Evolutionary conservation across 495 filamentous ascomycete species (phyloP).

Genomic region (Penicillium paxilli): DNA sequence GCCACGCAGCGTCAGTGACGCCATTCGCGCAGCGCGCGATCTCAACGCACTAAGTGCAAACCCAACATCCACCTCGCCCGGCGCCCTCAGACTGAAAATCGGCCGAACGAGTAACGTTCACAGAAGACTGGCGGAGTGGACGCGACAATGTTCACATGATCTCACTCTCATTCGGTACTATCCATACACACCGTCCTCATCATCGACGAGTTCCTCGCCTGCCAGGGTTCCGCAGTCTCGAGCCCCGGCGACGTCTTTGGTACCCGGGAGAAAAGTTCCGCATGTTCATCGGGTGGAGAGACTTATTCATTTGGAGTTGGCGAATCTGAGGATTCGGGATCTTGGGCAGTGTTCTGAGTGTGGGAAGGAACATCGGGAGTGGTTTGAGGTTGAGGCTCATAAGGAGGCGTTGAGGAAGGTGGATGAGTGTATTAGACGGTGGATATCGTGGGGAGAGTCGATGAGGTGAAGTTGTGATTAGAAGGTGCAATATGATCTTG

Average conservation of each 20-base stretch:
- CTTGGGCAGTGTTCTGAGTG: conserved; percentile 73
- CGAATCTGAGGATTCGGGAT: conserved; percentile 64
- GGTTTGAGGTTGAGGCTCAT: conserved; percentile 87
- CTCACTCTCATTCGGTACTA: conserved; percentile 88
- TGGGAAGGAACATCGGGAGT: conserved; percentile 87
- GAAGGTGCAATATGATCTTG: too few relatives aligned
- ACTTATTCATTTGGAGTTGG: conserved; percentile 87
- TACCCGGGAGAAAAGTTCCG: conserved; percentile 68
- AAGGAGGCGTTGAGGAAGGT: conserved; percentile 69
- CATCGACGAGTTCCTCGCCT: conserved; percentile 27
- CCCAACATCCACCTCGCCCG: conserved; percentile 26
- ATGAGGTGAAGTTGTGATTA: background rate
- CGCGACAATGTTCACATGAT: conserved; percentile 85
- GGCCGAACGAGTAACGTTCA: conserved; percentile 90
- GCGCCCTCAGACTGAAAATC: conserved; percentile 82
- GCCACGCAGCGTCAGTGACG: conserved; percentile 62
- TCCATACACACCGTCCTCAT: conserved; percentile 69
- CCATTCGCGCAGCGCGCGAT: conserved; percentile 53
- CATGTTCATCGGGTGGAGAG: conserved; percentile 87
- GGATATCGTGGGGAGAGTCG: conserved; percentile 77
- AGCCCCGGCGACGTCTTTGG: conserved; percentile 8
- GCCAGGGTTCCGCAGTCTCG: conserved; percentile 9
- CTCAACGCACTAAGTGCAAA: conserved; percentile 45
- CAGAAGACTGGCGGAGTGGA: conserved; percentile 88
- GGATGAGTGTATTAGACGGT: conserved; percentile 82